Evolutionary conservation across 2,329 filamentous ascomycete species (phyloP).

Genomic region (Colletotrichum sp.): DNA sequence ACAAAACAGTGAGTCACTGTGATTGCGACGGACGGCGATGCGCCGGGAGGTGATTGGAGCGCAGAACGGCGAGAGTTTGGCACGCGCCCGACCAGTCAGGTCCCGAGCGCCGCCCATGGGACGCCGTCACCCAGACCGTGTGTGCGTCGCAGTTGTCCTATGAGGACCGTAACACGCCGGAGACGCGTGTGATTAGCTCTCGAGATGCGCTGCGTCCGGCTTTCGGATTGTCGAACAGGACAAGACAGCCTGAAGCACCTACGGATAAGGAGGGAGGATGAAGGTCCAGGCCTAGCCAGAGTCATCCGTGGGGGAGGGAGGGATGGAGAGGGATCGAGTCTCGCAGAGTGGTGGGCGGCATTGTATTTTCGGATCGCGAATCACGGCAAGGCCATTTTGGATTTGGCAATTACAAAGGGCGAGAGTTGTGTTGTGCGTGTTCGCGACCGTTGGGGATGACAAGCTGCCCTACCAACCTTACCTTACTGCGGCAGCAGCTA

Average conservation of each 20-base stretch:
- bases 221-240: background rate
- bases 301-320: background rate
- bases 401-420: background rate
- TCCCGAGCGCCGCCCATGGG: slow-evolving; percentile 9
- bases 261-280: background rate
- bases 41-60: slow-evolving; percentile 19
- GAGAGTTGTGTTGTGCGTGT: background rate
- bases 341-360: background rate
- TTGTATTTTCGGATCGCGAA: background rate
- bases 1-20: background rate
- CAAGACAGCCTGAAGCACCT: background rate
- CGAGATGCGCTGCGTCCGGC: background rate
- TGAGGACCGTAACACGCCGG: background rate
- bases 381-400: background rate
- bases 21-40: background rate
- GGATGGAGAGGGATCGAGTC: background rate
- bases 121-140: background rate
- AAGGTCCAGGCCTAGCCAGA: background rate
- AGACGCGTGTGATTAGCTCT: background rate
- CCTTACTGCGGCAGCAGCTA: background rate
- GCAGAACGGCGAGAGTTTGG: background rate
- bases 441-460: background rate
- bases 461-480: background rate
- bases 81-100: slow-evolving; percentile 7
- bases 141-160: background rate